Base-by-base conservation (phyloP, 345 rosid species). In the Acer saccharum region DNA sequence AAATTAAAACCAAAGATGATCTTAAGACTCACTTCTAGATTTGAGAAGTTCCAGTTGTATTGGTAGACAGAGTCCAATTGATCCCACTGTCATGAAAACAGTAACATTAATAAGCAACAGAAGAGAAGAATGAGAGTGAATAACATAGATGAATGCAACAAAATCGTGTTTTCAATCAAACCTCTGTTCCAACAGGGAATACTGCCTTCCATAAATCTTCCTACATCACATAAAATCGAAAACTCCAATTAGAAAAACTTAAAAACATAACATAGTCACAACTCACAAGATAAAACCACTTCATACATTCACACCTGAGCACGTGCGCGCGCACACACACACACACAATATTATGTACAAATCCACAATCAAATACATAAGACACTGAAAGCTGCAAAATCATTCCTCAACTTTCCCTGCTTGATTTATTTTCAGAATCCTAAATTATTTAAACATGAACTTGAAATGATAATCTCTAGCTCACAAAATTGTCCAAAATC, bases 181-280 rank as follows among this genome's bases (percentile, higher is more conserved):
- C 98, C 98, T 94, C 99, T 2, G 97, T 91, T 57, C 99, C 99
- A 77, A 95, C 98, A 12, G 98, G 98, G 79, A 92, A 92, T 16
- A 85, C 92, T 54, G 77, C 86, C 85, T 84, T 92, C 99, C 99
- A 95, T 32, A 95, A 80, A 81, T 91, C 99, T 80, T 95, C 96
- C 99, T 95, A 82, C 78, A 88, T 29, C 65, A 72, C 39, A 81
- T 23, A 77, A 27, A 71, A 71, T 63, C 21, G 54, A 79, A 44
- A 79, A 68, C 7, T n/a, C 58, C 25, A 29, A 55, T 65, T 65
- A 76, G 78, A 14, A 60, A 61, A 44, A 12, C 60, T 12, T 77
- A 14, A 60, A 61, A 44, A 12, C 60, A 16, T 7, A 62, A 62
- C 43, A 71, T 14, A 71, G 48, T 65, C 21, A 63, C 44, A 68